Evolutionary conservation across 371 early-diverging fungal species (phyloP), one percentile per base, ranked within the genome.

Genomic region (Mucor saturninus): DNA sequence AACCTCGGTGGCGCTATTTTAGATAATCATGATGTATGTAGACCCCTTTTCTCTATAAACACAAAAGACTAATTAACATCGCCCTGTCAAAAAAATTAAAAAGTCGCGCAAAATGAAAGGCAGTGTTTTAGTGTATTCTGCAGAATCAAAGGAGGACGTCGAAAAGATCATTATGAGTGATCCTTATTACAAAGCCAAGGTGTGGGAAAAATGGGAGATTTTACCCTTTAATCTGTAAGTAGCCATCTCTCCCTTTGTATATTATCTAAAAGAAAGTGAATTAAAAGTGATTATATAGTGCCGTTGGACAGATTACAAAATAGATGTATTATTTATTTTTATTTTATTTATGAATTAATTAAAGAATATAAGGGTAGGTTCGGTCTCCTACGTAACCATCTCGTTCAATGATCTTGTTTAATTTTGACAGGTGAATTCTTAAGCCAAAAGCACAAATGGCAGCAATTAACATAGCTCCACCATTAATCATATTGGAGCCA

Each of bases 201-300:
- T 89, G 7, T 89, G 89, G 89, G 79, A 85, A 42, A 73, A 74
- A 32, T 78, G 70, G 62, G 73, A 81, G 9, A 72, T 87, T 49
- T 61, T 64, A 7, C 87, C 87, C 5, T 2, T 50, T 14, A 50
- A 50, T 5, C 5, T 30, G 50, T 42, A 14, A 42, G 43, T n/a
- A 42, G 3, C 43, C 14, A 42, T 5, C 13, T 10, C 43, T 14
- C 11, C 13, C n/a, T 3, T 42, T 42, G 1, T 21, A 21, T 21
- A 21, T 21, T 21, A 21, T 21, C 21, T 21, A 21, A 21, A 21
- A 21, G 21, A 1, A 21, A 21, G 21, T 21, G 21, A 21, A 21
- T 1, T 21, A 21, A 21, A 21, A 21, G 21, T 21, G 0, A 1
- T 1, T 21, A 21, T 21, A 21, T 11, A 42, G 43, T 42, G 43